Evolutionary conservation across 208 protist species (phyloP), one percentile per base, ranked within the genome.

Genomic region (Endotrypanum monterogeii): DNA sequence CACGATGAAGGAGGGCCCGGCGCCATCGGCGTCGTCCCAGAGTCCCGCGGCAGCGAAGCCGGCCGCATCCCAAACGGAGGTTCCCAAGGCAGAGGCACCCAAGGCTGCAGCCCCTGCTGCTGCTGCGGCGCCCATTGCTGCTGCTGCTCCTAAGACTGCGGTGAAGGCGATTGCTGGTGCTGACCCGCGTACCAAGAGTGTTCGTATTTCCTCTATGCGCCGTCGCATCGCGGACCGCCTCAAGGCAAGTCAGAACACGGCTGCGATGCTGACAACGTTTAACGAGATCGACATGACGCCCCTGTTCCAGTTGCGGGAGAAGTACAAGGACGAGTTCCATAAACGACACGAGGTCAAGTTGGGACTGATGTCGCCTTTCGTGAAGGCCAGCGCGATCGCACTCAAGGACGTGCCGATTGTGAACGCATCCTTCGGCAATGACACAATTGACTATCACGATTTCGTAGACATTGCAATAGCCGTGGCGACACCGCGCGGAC

Each of bases 191-290:
- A 79, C 95, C 35, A 89, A 91, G 68, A 93, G 87, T 65, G 93
- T 96, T 37, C 91, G 91, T 55, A 97, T 99, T 83, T 98, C 92
- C 46, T 95, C 95, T 37, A 99, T 99, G 90, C 91, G 98, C 32
- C 84, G 94, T 73, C 90, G 95, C 76, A 99, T 99, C 62, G 98
- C 98, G 18, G 95, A 99, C 78, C 92, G 98, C 58, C 94, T 99
- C 52, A 99, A 99, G 93, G 98, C 98, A 16, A 94, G 98, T 55
- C 99, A 99, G 89, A 99, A 99, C 87, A 99, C 98, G 18, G 92
- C 91, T 63, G 99, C 99, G 3, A 98, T 99, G 96, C 94, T 99
- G 50, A 99, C 99, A 25, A 99, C 99, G 39, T 99, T 99, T 91
- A 99, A 99, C 78, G 98, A 99, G 85, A 97, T 99, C 78, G 98